Evolutionary conservation across 208 protist genomes (phyloP), one percentile per base, ranked within the genome.

Genomic region (Angomonas deanei): DNA sequence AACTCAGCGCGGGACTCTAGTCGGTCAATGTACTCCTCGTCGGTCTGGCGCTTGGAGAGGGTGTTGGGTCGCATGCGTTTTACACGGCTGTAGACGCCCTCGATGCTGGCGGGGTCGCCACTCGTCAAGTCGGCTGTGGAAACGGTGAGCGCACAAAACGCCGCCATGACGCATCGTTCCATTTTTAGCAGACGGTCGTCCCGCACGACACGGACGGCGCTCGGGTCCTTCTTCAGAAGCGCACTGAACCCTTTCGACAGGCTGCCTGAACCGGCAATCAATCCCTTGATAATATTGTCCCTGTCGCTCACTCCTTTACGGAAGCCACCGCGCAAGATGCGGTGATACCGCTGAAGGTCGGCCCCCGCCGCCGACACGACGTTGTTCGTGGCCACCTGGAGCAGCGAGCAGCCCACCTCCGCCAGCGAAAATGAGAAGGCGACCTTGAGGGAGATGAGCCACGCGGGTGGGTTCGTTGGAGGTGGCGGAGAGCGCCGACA

Each of bases 91-190:
- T 76, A 57, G 19, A 92, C 49, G 6, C n/a, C 79, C 52, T 78
- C 58, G 24, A 82, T 34, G 10, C 50, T 79, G 19, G 77, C 64
- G 52, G 80, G 73, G 13, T 53, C 80, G 24, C 71, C 73, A 52
- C 82, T 74, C 24, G 58, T 54, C 48, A 96, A 47, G 8, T 72
- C 74, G 17, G 64, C 66, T 26, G 86, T 94, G 15, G 80, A 71
- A 4, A 93, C 21, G 38, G 87, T 59, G 46, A 96, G 59, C 11
- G 85, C 78, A 61, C 85, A 96, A 61, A 88, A 90, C 28, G 87
- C 80, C 10, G 87, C 82, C 81, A 93, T 91, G 24, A 96, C 64
- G 46, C 83, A 73, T 49, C 86, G 80, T 72, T 96, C 91, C 61
- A 84, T 66, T 36, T 75, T 78, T 30, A 69, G 60, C 55, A 93